Evolutionary conservation across 2,329 filamentous ascomycete genomes (phyloP).

Genomic region (Rutstroemia sp.): DNA sequence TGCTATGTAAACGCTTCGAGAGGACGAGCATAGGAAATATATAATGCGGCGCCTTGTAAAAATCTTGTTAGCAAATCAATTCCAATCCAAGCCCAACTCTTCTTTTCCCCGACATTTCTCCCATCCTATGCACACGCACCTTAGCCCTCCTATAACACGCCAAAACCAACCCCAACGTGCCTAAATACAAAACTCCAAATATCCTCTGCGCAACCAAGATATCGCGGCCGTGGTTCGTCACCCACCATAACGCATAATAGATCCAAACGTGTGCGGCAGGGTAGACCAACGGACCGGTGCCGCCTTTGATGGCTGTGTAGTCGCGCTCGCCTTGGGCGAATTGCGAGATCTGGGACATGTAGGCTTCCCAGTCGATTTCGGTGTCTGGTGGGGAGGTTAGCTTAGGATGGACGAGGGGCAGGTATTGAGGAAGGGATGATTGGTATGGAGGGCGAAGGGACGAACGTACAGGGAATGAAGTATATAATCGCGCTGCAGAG

Average conservation of each 20-base stretch:
- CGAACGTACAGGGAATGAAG: constrained; percentile 22
- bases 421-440: too few relatives aligned
- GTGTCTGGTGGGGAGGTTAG: constrained; percentile 55
- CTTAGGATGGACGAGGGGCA: too few relatives aligned
- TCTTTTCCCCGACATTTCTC: not conserved
- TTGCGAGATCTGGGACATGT: constrained; percentile 87
- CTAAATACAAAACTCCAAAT: constrained; percentile 74
- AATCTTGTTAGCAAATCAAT: not conserved
- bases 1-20: constrained; percentile 88
- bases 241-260: constrained; percentile 69
- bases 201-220: constrained; percentile 76
- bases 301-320: constrained; percentile 78
- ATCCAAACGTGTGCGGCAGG: constrained; percentile 90
- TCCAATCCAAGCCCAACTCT: not conserved
- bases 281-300: constrained; percentile 90
- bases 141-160: constrained; percentile 70
- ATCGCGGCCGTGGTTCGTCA: constrained; percentile 70
- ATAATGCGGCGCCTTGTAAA: constrained; percentile 82
- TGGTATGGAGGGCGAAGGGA: not conserved
- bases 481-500: constrained; percentile 25
- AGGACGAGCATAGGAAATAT: constrained; percentile 78
- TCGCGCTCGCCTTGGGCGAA: constrained; percentile 80
- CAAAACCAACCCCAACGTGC: constrained; percentile 69
- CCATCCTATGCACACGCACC: constrained; percentile 35
- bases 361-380: constrained; percentile 95